Evolutionary conservation across 257 asterid genomes (phyloP), one percentile per base, ranked within the genome.

Genomic region (Verbascum thapsus): DNA sequence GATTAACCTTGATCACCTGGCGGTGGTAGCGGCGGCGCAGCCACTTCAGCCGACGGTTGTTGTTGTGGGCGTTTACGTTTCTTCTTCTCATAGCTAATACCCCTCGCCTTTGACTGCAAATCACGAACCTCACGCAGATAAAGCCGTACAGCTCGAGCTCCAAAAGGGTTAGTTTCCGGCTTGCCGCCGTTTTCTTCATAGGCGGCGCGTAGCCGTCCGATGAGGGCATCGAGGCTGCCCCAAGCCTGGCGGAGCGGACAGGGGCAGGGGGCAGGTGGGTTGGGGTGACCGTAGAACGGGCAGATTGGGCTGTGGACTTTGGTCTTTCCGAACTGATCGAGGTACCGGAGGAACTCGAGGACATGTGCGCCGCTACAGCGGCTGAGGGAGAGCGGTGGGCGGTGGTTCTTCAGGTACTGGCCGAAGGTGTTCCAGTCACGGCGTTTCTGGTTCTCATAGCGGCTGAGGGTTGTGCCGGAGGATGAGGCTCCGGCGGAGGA

Each of bases 311-410:
- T 72, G 76, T 85, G 98, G 44, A 90, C 95, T 53, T 87, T 90
- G 17, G 97, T 90, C 42, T 90, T 90, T 0, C 97, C 97, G 68
- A 90, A 90, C 74, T 90, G 97, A 50, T 90, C 97, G n/a, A 87
- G 88, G 75, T 87, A 90, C 0, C 97, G 79, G 61, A 90, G 97
- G 72, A 90, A 90, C 40, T 87, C 97, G 3, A 90, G 95, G 3
- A 88, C 98, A 79, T 90, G 95, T 4, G 98, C 95, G 0, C 96
- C 98, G 64, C 98, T 91, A 81, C 98, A 91, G 4, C 98, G 89
- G 71, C 85, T 79, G 8, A 91, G 91, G 1, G 89, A 42, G 3
- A 91, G 95, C 39, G 98, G 98, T 5, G 98, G 98, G 40, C 98
- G 85, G 72, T 91, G 98, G 83, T 91, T 91, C 39, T 76, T 81